phyloP scores from a whole-genome alignment of 1,284 basidiomycete genomes.

The Ustilago esculenta region DNA sequence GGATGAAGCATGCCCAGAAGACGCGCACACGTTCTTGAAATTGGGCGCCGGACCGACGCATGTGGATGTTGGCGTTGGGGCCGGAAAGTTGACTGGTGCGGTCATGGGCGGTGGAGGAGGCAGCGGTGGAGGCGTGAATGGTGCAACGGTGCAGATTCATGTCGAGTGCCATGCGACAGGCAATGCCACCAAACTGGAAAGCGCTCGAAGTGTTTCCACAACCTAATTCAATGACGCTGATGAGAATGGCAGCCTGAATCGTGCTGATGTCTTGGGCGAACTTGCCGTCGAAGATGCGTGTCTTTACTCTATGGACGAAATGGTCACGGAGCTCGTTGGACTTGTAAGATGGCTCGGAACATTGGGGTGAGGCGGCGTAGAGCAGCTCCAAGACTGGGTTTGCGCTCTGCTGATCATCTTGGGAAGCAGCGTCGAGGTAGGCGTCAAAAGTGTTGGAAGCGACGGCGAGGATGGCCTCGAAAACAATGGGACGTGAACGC shows the following conservation, averaged over 20 bases:
- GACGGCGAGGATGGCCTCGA: constrained; percentile 47
- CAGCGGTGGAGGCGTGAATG: neutral
- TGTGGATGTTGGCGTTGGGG: no score
- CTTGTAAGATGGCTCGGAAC: constrained; percentile 19
- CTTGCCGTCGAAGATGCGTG: constrained; percentile 42
- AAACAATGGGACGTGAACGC: constrained; percentile 35
- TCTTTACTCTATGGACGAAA: constrained; percentile 40
- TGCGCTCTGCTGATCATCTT: constrained; percentile 8
- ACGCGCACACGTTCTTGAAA: constrained; percentile 36
- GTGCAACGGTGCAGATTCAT: constrained; percentile 44
- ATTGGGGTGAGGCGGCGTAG: constrained; percentile 21
- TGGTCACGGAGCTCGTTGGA: constrained; percentile 40
- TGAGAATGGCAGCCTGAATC: constrained; percentile 48
- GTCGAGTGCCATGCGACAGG: constrained; percentile 48
- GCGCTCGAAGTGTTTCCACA: constrained; percentile 41
- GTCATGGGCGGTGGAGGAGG: neutral
- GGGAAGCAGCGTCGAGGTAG: constrained; percentile 17
- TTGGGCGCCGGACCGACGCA: constrained; percentile 6
- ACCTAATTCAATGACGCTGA: constrained; percentile 48
- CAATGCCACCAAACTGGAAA: constrained; percentile 50
- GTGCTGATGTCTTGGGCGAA: constrained; percentile 32
- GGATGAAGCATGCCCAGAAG: constrained; percentile 51
- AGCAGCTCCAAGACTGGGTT: constrained; percentile 27
- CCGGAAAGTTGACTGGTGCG: neutral
- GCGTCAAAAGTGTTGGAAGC: constrained; percentile 49